These are phyloP conservation scores for Colletotrichum gloeosporioides DNA, from an alignment of 2,329 filamentous ascomycete species.

Conservation along the genomic window DNA sequence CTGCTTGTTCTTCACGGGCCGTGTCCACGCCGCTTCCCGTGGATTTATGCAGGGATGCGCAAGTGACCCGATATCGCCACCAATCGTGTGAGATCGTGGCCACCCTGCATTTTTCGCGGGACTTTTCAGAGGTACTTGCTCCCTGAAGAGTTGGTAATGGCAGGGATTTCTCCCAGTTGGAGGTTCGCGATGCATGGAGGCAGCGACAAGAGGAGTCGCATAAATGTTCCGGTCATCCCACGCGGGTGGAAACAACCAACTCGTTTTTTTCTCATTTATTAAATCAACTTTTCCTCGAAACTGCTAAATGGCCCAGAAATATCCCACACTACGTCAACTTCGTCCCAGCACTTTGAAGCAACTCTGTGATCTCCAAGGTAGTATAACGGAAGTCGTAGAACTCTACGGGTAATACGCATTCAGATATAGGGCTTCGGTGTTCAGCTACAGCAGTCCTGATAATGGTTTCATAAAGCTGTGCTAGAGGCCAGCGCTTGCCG, in stretches of 20 bases:
- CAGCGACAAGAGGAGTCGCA: accelerated
- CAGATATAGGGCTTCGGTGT: not conserved
- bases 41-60: not conserved
- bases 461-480: not conserved
- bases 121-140: accelerated
- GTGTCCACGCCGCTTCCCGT: not conserved
- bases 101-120: not conserved
- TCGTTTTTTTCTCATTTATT: accelerated
- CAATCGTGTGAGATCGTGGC: not conserved
- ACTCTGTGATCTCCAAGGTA: not conserved
- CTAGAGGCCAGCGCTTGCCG: not conserved
- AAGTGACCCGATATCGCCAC: not conserved
- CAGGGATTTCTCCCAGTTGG: not conserved
- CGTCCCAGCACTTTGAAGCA: not conserved
- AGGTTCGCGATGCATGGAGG: not conserved
- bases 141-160: not conserved
- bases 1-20: not conserved
- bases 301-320: not conserved
- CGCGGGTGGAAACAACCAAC: not conserved
- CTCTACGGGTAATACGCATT: not conserved
- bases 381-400: not conserved
- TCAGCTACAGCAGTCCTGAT: not conserved
- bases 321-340: not conserved
- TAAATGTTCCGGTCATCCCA: not conserved
- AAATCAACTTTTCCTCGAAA: accelerated